Evolutionary conservation across 1,284 basidiomycete species (phyloP).

Genomic region (Ganoderma resinaceum): DNA sequence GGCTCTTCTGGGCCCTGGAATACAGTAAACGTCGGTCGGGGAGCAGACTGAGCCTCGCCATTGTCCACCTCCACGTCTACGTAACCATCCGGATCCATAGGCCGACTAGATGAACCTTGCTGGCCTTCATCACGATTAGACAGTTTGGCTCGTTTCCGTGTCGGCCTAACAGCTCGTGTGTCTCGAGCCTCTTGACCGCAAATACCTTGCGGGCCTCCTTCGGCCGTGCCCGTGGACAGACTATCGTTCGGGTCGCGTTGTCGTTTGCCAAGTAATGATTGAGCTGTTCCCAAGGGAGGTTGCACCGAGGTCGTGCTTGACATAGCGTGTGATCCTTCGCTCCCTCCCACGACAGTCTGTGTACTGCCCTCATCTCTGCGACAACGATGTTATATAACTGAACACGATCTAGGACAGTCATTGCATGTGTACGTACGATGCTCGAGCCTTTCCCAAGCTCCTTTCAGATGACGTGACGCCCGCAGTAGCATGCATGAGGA

Average conservation of each 20-base stretch:
- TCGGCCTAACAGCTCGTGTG: conserved; percentile 47
- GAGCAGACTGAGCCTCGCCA: conserved; percentile 20
- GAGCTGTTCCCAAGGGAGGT: conserved; percentile 15
- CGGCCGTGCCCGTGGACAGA: conserved; percentile 48
- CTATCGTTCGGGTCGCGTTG: conserved; percentile 57
- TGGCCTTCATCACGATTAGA: conserved; percentile 15
- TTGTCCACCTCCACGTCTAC: conserved; percentile 12
- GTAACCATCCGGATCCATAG: background rate
- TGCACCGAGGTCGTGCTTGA: background rate
- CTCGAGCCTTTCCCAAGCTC: conserved; percentile 34
- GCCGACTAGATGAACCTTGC: background rate
- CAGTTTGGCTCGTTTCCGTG: conserved; percentile 60
- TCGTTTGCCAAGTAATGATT: conserved; percentile 62
- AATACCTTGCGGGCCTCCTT: conserved; percentile 47
- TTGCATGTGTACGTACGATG: conserved; percentile 26
- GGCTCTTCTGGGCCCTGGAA: conserved; percentile 43
- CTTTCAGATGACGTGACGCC: conserved; percentile 22
- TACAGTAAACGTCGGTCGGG: conserved; percentile 37
- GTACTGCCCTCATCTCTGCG: conserved; percentile 21
- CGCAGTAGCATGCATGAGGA: conserved; percentile 8
- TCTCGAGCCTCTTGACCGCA: conserved; percentile 45
- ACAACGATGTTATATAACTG: conserved; percentile 7
- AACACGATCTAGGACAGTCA: background rate
- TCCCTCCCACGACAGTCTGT: conserved; percentile 10
- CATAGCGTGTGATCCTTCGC: conserved; percentile 5